Conservation (phyloP, 148 eudicot species). For the Linanthus parryae region DNA sequence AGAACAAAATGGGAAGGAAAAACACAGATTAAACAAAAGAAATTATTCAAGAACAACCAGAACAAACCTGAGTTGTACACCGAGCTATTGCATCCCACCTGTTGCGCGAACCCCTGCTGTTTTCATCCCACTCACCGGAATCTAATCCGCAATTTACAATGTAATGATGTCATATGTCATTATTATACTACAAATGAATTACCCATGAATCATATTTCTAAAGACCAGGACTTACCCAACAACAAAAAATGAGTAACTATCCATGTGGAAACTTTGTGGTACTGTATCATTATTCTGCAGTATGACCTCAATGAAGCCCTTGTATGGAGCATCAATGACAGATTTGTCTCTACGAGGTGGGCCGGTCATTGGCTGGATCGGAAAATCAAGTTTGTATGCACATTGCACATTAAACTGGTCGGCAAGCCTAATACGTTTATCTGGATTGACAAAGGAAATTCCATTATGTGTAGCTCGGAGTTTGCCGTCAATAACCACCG, state of each 20-base stretch:
- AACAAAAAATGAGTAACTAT: constrained; percentile 79
- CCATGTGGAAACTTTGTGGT: constrained; percentile 82
- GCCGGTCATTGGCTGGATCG: constrained; percentile 46
- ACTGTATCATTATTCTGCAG: constrained; percentile 90
- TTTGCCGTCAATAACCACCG: constrained; percentile 51
- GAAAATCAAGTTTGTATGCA: constrained; percentile 76
- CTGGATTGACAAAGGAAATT: constrained; percentile 76
- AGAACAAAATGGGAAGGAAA: no score
- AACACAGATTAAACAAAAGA: no score
- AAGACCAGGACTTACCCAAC: constrained; percentile 99
- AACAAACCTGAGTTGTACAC: constrained; percentile 70
- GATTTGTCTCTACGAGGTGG: constrained; percentile 51
- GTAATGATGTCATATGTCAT: background rate
- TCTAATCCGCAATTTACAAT: constrained; percentile 58
- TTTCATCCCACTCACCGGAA: constrained; percentile 85
- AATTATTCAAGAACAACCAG: background rate
- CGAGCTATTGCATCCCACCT: constrained; percentile 99
- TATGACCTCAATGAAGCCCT: constrained; percentile 72
- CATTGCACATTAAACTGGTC: constrained; percentile 60
- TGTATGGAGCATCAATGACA: constrained; percentile 67
- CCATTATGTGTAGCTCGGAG: constrained; percentile 74
- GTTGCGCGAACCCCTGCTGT: constrained; percentile 90
- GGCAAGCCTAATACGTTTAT: constrained; percentile 78
- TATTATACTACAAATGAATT: no score
- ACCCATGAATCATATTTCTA: no score